phyloP scores from a whole-genome alignment of 495 filamentous ascomycete species.

The Daldinia caldariorum region DNA sequence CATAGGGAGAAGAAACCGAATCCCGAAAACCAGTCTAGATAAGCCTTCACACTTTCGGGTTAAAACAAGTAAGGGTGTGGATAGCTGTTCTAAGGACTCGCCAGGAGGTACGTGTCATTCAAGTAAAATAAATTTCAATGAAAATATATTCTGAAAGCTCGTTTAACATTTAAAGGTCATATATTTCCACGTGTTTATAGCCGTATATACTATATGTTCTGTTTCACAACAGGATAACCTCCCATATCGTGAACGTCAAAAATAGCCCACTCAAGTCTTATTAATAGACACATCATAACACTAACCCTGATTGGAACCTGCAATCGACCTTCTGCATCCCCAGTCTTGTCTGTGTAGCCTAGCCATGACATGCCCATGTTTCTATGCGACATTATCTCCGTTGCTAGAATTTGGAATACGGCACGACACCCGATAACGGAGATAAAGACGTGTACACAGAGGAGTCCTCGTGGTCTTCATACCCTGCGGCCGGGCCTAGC shows the following conservation, averaged over 20 bases:
- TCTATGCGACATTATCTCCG: conserved; percentile 42
- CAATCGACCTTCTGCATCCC: conserved; percentile 23
- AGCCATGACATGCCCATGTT: conserved; percentile 15
- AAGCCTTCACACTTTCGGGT: conserved; percentile 30
- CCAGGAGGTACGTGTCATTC: neutral
- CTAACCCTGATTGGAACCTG: conserved; percentile 14
- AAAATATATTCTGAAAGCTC: neutral
- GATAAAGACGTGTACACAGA: conserved; percentile 39
- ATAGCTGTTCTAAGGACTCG: neutral
- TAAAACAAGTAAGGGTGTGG: neutral
- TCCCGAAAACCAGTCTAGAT: conserved; percentile 31
- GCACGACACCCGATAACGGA: conserved; percentile 45
- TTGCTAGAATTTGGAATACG: conserved; percentile 21
- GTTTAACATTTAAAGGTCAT: neutral
- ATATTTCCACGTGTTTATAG: neutral
- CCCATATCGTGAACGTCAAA: neutral
- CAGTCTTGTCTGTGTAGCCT: conserved; percentile 17
- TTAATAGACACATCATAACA: conserved; percentile 9
- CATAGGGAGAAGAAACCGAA: conserved; percentile 36
- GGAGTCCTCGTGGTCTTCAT: conserved; percentile 22
- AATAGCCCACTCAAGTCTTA: neutral
- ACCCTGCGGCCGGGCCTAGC: conserved; percentile 33
- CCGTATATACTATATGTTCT: no score
- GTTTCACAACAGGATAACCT: neutral
- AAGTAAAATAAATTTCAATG: neutral